Percentiles rank a stretch among this genome's conserved stretches.
These are phyloP conservation scores for Medicago arabica DNA, from an alignment of 306 rosid genomes.

Conservation along the genomic window DNA sequence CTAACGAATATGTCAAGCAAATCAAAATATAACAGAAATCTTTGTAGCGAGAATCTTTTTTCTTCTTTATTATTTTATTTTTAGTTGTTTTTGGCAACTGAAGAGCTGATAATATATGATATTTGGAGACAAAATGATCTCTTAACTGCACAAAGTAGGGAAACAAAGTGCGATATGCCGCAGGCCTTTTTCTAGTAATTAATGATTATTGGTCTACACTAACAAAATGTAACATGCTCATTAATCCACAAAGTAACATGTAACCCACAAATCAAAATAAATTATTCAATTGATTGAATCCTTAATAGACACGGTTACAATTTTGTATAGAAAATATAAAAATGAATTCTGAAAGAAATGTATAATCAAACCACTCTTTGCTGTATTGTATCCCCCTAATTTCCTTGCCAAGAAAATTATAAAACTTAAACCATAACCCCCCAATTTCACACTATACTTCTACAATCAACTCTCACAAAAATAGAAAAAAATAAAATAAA, in stretches of 20 bases:
- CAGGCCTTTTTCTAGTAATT: background rate
- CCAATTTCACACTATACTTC: conserved; percentile 8
- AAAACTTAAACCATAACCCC: background rate
- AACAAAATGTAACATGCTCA: background rate
- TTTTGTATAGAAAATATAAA: conserved; percentile 38
- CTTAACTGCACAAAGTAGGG: background rate
- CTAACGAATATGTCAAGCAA: too few relatives aligned
- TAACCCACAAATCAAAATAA: conserved; percentile 25
- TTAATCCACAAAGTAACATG: background rate
- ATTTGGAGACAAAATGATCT: too few relatives aligned
- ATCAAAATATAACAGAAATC: too few relatives aligned
- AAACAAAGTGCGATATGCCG: background rate
- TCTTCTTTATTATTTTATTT: too few relatives aligned
- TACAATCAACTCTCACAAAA: conserved; percentile 42
- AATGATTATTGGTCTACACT: background rate
- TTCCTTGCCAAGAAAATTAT: background rate
- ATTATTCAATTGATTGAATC: conserved; percentile 53
- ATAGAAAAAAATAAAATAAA: conserved; percentile 9
- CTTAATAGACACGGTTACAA: conserved; percentile 50
- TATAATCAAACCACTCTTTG: conserved; percentile 47
- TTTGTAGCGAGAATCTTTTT: too few relatives aligned
- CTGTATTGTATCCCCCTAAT: conserved; percentile 21
- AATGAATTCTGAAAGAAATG: conserved; percentile 16
- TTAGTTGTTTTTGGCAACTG: too few relatives aligned
- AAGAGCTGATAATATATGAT: too few relatives aligned